phyloP scores from a whole-genome alignment of 2,329 filamentous ascomycete genomes.

The Aspergillus amoenus region DNA sequence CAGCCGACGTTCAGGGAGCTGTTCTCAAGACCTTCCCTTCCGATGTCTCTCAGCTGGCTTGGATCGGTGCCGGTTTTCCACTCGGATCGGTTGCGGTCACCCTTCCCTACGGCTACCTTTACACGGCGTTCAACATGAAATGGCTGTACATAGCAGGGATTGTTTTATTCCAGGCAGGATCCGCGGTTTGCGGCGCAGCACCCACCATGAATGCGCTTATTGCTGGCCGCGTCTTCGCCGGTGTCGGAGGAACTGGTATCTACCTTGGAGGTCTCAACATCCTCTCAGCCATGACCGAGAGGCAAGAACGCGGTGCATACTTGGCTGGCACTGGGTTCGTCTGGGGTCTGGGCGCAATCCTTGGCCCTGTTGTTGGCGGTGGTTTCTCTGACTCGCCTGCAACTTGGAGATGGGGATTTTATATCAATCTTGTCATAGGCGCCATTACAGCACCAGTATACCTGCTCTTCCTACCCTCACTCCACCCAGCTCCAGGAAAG shows the following conservation, averaged over 20 bases:
- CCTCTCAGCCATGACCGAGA: background rate
- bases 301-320: background rate
- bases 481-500: background rate
- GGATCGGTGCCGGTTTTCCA: slow-evolving; percentile 45
- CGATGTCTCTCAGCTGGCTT: slow-evolving; percentile 41
- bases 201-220: background rate
- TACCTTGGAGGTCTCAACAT: background rate
- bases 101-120: slow-evolving; percentile 22
- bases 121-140: slow-evolving; percentile 27
- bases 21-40: slow-evolving; percentile 40
- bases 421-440: slow-evolving; percentile 11
- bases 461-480: background rate
- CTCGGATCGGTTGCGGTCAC: slow-evolving; percentile 44
- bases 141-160: background rate
- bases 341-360: background rate
- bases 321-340: background rate
- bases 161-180: background rate
- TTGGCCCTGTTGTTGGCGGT: slow-evolving; percentile 14
- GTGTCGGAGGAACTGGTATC: background rate
- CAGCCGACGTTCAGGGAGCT: slow-evolving; percentile 48
- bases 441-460: slow-evolving; percentile 1
- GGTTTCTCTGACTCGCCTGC: slow-evolving; percentile 14
- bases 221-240: background rate
- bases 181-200: background rate
- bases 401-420: slow-evolving; percentile 12